Percentiles rank a stretch among this genome's conserved stretches.
These are phyloP conservation scores for Psilocybe sp. DNA, from an alignment of 768 basidiomycete species.

Conservation along the genomic window DNA sequence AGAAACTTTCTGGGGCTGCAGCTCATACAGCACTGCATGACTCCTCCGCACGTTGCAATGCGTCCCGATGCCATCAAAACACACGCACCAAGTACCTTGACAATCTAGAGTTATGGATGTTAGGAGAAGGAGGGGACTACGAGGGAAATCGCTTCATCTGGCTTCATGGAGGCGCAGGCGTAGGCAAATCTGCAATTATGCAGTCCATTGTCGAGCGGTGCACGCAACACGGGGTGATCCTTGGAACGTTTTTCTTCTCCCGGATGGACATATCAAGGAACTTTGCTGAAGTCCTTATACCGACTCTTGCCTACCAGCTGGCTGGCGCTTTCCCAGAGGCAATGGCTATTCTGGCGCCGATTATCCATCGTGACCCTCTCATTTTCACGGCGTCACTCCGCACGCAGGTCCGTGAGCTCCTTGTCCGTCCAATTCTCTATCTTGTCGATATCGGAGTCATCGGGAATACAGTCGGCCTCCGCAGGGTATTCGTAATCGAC, in stretches of 20 bases:
- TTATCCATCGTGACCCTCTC: slow-evolving; percentile 7
- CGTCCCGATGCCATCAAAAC: no score
- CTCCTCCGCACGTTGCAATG: no score
- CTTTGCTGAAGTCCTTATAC: slow-evolving; percentile 3
- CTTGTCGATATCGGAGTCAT: not conserved
- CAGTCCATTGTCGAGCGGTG: slow-evolving; percentile 14
- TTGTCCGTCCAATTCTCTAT: slow-evolving; percentile 4
- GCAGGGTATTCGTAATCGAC: slow-evolving; percentile 8
- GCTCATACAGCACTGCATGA: no score
- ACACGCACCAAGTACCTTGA: no score
- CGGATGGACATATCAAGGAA: not conserved
- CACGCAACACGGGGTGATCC: not conserved
- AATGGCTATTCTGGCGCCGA: not conserved
- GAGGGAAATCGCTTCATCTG: slow-evolving; percentile 3
- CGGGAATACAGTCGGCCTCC: not conserved
- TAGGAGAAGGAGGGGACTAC: slow-evolving; percentile 5
- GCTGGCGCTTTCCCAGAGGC: slow-evolving; percentile 7
- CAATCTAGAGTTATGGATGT: not conserved
- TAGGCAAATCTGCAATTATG: slow-evolving; percentile 15
- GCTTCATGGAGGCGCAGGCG: slow-evolving; percentile 12
- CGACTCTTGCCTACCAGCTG: slow-evolving; percentile 13
- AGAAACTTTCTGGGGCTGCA: no score
- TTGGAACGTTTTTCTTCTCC: slow-evolving; percentile 16
- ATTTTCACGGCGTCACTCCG: slow-evolving; percentile 9
- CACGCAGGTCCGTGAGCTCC: slow-evolving; percentile 7